Base-by-base conservation (phyloP, 768 basidiomycete species). In the Amanita rubescens region DNA sequence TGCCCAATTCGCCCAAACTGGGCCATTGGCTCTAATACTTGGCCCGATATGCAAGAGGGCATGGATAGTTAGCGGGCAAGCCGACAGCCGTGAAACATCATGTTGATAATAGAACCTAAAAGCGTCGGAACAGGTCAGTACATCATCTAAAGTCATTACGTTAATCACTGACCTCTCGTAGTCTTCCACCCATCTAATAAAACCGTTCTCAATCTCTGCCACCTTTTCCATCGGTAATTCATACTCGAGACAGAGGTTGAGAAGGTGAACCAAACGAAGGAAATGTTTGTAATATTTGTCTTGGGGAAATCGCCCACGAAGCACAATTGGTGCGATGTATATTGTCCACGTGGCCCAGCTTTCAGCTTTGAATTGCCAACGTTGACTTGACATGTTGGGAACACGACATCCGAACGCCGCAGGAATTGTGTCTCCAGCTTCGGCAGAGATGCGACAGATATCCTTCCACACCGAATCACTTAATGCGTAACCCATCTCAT, bases 1-100 rank as follows among this genome's bases (percentile, higher is more conserved):
- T 5, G 70, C 65, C 74, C 70, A 73, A 45, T 66, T 69, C 1
- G 59, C 58, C 67, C 71, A 73, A 3, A 71, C 67, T 6, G 69
- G 73, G 0, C 73, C 71, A 19, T 54, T 56, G 3, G 48, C 55
- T 39, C 62, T 45, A 30, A 75, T 74, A 10, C 61, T 56, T 39
- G 67, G 59, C 5, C 67, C 68, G 56, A 72, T 62, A 49, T 74
- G 71, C 15, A 73, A 65, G 9, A 73, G 61, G 1, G 60, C 61
- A 56, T 73, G 72, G 6, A 71, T 57, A 2, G 69, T 67, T 2
- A 69, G 37, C 0, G 67, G 61, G 53, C 72, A 72, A 0, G 62
- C 53, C 3, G 62, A 47, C 3, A 70, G 19, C 12, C 67, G 56
- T 7, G 54, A 34, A 1, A 55, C 51, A 27, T 60, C 24, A 45